Conservation (phyloP, 177 flowering plant genomes). For the Vitis hybrid region DNA sequence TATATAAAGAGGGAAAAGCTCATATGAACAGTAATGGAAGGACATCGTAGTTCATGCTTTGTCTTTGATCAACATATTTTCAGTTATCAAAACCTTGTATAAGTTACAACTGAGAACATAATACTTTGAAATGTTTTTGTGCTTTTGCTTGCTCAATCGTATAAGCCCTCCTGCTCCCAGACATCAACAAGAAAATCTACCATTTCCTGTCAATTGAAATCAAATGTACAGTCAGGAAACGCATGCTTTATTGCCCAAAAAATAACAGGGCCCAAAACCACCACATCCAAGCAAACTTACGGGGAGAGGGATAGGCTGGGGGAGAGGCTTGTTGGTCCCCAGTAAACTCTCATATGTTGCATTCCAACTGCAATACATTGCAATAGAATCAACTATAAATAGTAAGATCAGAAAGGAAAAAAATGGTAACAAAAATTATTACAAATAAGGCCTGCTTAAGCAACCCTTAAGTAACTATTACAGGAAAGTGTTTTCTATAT, state of each 20-base stretch:
- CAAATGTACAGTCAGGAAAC: neutral
- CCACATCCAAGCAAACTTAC: constrained; percentile 23
- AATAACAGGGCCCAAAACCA: neutral
- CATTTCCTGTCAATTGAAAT: constrained; percentile 39
- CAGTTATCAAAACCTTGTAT: neutral
- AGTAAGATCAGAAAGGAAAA: neutral
- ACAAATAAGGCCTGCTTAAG: neutral
- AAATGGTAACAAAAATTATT: neutral
- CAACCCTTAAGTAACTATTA: neutral
- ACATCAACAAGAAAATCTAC: constrained; percentile 43
- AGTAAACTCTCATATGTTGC: constrained; percentile 46
- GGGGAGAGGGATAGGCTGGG: constrained; percentile 37
- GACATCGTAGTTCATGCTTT: too few relatives aligned
- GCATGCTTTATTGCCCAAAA: neutral
- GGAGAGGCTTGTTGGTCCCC: constrained; percentile 43
- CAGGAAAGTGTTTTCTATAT: too few relatives aligned
- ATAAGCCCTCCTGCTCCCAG: constrained; percentile 51
- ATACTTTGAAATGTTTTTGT: too few relatives aligned
- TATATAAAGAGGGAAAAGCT: too few relatives aligned
- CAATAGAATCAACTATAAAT: neutral
- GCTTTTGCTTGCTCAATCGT: constrained; percentile 23
- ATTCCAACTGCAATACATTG: constrained; percentile 33
- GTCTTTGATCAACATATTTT: neutral
- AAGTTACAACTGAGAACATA: neutral
- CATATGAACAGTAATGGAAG: too few relatives aligned